Percentiles rank a stretch among this genome's conserved stretches.
Evolutionary conservation across 768 basidiomycete species (phyloP).

Genomic region (Lentinula sp.): DNA sequence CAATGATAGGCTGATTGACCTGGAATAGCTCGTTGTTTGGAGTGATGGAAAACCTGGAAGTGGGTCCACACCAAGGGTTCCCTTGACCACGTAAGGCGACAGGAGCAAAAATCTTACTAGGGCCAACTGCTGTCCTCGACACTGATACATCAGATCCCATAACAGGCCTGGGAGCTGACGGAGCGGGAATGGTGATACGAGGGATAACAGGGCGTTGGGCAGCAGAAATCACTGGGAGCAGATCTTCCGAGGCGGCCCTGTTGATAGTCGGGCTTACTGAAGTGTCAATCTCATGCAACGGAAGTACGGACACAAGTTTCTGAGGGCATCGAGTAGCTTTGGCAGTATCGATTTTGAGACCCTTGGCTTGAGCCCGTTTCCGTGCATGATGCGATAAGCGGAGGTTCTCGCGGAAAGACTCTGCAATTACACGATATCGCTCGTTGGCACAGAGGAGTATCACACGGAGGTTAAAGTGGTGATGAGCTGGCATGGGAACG

Average conservation of each 20-base stretch:
- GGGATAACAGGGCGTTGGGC: background rate
- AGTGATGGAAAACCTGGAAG: conserved; percentile 5
- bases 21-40: background rate
- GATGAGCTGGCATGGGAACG: conserved; percentile 17
- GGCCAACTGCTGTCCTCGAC: background rate
- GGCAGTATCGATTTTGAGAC: conserved; percentile 37
- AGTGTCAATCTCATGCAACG: conserved; percentile 31
- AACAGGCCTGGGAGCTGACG: background rate
- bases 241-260: conserved; percentile 8
- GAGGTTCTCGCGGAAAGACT: conserved; percentile 25
- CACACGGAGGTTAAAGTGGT: conserved; percentile 29
- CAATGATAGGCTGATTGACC: background rate
- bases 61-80: background rate
- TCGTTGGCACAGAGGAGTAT: conserved; percentile 39
- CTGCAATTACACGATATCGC: conserved; percentile 32
- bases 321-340: conserved; percentile 34
- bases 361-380: conserved; percentile 35
- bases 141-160: background rate
- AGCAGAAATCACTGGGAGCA: conserved; percentile 9
- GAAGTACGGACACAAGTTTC: conserved; percentile 30
- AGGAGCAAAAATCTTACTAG: background rate
- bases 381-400: conserved; percentile 41
- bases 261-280: conserved; percentile 11
- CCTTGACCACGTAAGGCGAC: background rate
- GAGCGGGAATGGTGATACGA: background rate